Evolutionary conservation across 2,329 filamentous ascomycete genomes (phyloP).

Genomic region (Grosmannia penicillata): DNA sequence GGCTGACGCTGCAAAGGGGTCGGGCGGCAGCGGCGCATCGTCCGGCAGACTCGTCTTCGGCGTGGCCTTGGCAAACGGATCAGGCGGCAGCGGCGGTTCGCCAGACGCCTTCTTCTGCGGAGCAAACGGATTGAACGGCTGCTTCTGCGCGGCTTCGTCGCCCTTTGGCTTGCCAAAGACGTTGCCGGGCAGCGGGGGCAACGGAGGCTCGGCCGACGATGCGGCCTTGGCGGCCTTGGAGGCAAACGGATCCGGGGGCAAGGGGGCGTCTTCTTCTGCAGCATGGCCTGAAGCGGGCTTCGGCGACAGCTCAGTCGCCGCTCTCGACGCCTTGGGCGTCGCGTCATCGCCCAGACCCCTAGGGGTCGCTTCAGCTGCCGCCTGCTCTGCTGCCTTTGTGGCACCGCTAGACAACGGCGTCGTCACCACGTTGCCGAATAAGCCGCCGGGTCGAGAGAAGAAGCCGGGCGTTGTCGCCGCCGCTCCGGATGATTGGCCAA

Average conservation of each 20-base stretch:
- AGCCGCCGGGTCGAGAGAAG: not conserved
- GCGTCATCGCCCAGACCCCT: constrained; percentile 15
- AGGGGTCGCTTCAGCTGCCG: no score
- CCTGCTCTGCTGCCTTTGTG: not conserved
- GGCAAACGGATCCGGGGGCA: constrained; percentile 13
- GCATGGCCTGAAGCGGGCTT: constrained; percentile 13
- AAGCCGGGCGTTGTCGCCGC: not conserved
- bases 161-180: no score
- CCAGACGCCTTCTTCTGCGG: constrained; percentile 7
- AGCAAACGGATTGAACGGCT: no score
- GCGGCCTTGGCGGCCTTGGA: no score
- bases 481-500: constrained; percentile 1
- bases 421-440: constrained; percentile 1
- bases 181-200: no score
- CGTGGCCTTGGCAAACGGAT: constrained; percentile 8
- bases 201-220: no score
- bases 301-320: constrained; percentile 3
- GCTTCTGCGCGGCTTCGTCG: constrained; percentile 18
- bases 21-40: constrained; percentile 13
- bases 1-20: constrained; percentile 13
- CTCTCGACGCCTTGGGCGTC: not conserved
- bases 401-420: constrained; percentile 2
- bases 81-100: constrained; percentile 15
- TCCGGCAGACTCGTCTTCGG: not conserved
- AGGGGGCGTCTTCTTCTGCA: constrained; percentile 14